Percentiles rank a stretch among this genome's conserved stretches.
Evolutionary conservation across 805 yeast genomes (phyloP).

Genomic region (Schwanniomyces occidentalis): DNA sequence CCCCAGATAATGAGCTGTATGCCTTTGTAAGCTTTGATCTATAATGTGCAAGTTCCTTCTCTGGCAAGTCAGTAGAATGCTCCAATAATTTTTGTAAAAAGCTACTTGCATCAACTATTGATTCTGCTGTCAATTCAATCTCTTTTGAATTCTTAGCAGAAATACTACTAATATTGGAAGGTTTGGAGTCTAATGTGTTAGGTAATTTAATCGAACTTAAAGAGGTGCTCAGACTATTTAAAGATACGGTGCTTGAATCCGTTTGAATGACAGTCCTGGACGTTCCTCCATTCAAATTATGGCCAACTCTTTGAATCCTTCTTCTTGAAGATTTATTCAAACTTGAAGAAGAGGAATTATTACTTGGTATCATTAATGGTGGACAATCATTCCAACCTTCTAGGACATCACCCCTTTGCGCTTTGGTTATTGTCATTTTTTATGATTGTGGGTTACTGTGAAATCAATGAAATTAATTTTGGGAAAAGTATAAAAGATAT

Average conservation of each 20-base stretch:
- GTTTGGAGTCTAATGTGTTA: too few species aligned
- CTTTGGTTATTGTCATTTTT: constrained; percentile 36
- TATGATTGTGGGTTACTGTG: too few species aligned
- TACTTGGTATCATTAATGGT: constrained; percentile 21
- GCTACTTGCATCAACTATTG: too few species aligned
- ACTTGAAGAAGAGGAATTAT: constrained; percentile 3
- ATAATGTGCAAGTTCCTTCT: constrained; percentile 45
- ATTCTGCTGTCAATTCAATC: too few species aligned
- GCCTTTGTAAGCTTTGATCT: constrained; percentile 32
- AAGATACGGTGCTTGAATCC: not conserved
- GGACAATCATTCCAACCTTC: constrained; percentile 71
- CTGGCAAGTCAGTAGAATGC: constrained; percentile 31
- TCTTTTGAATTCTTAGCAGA: too few species aligned
- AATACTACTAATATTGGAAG: too few species aligned
- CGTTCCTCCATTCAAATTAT: constrained; percentile 2
- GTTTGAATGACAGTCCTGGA: not conserved
- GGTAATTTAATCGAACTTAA: too few species aligned
- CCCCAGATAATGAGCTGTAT: constrained; percentile 1
- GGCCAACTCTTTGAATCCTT: constrained; percentile 13
- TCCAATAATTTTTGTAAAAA: constrained; percentile 16
- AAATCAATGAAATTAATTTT: too few species aligned
- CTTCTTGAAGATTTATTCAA: constrained; percentile 9
- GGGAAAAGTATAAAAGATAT: too few species aligned
- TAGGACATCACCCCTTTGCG: constrained; percentile 37
- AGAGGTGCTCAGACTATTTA: too few species aligned